Percentiles rank a stretch among this genome's conserved stretches.
Conservation (phyloP, 352 stramenopile genomes). For the Pythium phragmiticola region DNA sequence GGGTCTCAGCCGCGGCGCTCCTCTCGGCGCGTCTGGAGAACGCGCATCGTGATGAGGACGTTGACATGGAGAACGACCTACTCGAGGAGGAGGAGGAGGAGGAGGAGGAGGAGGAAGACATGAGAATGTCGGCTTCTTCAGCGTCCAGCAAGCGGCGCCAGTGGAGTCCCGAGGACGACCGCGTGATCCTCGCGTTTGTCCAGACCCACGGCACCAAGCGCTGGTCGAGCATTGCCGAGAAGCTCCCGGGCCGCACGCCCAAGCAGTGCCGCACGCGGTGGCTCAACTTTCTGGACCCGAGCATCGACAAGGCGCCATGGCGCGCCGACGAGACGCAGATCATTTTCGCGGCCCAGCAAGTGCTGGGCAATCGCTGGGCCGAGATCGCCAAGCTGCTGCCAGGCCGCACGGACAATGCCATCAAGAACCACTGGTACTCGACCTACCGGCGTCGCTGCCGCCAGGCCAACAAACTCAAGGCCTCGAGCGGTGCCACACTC, state of each 20-base stretch:
- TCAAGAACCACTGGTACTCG: slow-evolving; percentile 89
- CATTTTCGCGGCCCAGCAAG: slow-evolving; percentile 66
- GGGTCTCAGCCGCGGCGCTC: not conserved
- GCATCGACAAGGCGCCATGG: slow-evolving; percentile 94
- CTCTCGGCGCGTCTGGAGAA: no score
- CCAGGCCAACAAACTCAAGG: slow-evolving; percentile 47
- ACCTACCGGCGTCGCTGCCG: slow-evolving; percentile 59
- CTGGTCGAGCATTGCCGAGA: slow-evolving; percentile 93
- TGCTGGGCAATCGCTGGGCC: slow-evolving; percentile 95
- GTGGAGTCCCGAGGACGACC: slow-evolving; percentile 66
- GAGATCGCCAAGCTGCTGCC: slow-evolving; percentile 98
- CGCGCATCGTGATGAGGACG: slow-evolving; percentile 1
- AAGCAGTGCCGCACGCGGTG: slow-evolving; percentile 97
- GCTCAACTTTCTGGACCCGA: slow-evolving; percentile 94
- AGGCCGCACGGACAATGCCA: slow-evolving; percentile 86
- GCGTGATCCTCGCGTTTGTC: slow-evolving; percentile 73
- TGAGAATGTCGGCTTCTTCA: slow-evolving; percentile 1
- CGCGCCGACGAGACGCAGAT: slow-evolving; percentile 88
- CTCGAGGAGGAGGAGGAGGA: slow-evolving; percentile 17
- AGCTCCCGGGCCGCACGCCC: slow-evolving; percentile 91
- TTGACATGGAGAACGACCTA: slow-evolving; percentile 13
- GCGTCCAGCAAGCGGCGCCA: slow-evolving; percentile 45
- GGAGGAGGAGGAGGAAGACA: not conserved
- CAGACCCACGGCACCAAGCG: slow-evolving; percentile 69
- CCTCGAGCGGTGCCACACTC: not conserved